Base-by-base conservation (phyloP, 306 rosid genomes). In the Corylus heterophylla region DNA sequence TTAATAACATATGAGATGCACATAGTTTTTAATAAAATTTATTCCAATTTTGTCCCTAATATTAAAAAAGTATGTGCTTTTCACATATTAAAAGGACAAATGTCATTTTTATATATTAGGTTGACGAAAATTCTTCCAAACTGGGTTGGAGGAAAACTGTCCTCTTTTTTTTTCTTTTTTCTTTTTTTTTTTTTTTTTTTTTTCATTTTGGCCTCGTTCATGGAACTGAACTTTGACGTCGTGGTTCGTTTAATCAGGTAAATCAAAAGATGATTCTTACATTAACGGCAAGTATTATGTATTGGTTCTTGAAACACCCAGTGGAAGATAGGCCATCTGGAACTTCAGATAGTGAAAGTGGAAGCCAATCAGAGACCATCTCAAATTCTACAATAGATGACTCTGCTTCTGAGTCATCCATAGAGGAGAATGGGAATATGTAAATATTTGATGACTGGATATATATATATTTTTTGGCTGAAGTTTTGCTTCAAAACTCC, bases 221-320 rank as follows among this genome's bases (percentile, higher is more conserved):
- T 49, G 5, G 7, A 17, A 22, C 73, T 69, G n/a, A 49, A 74
- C 54, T 80, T 37, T 5, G 48, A 12, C 42, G 69, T 64, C 69
- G 4, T 29, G 72, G 18, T 25, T 0, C 62, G 50, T 51, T 73
- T 70, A 79, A 42, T 69, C 85, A 94, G 99, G 99, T 95, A 84
- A 95, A 95, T 76, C 98, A 91, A 87, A 95, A 95, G 89, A 95
- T 95, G 99, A 91, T 95, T 85, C 99, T 95, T 45, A 95, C 99
- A 0, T 87, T 95, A 74, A 91, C 98, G 48, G 99, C 99, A 35
- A 95, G 98, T 78, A 88, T 95, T 51, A 95, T 95, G 99, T 93
- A 87, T 66, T 95, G 99, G 98, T 91, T 85, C 86, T 81, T 95
- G 81, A 91, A 91, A 75, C 92, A 89, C 75, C 97, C 97, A 1